phyloP scores from a whole-genome alignment of 768 basidiomycete species.

The Saitozyma sp. region DNA sequence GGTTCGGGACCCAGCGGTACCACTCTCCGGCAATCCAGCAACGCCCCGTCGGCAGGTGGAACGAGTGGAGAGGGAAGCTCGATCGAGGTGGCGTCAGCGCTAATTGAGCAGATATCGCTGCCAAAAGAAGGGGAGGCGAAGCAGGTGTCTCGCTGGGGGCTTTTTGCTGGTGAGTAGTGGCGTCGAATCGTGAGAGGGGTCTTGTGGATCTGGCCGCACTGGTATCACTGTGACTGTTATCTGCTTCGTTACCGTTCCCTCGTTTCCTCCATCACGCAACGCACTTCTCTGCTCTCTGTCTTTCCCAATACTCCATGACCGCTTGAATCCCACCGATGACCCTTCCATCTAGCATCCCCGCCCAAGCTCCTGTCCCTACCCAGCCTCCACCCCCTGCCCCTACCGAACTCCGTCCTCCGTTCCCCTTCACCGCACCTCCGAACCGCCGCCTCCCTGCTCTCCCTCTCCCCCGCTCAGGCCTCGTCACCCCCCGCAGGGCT shows the following conservation, averaged over 20 bases:
- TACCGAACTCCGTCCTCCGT: constrained; percentile 6
- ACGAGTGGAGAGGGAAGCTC: neutral
- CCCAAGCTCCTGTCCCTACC: constrained; percentile 13
- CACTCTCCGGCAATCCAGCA: too few relatives aligned
- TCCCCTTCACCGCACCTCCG: constrained; percentile 4
- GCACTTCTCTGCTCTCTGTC: too few relatives aligned
- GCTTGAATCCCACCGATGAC: neutral
- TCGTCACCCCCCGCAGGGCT: constrained; percentile 2
- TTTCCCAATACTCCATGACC: too few relatives aligned
- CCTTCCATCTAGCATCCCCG: neutral
- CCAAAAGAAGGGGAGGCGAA: constrained; percentile 1
- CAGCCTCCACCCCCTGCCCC: constrained; percentile 22
- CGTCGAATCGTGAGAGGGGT: too few relatives aligned
- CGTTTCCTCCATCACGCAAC: too few relatives aligned
- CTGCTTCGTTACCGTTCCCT: too few relatives aligned
- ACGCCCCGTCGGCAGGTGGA: neutral
- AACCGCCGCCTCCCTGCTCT: constrained; percentile 22
- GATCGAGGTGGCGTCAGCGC: too few relatives aligned
- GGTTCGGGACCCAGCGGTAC: too few relatives aligned
- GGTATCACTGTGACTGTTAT: too few relatives aligned
- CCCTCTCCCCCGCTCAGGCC: constrained; percentile 18
- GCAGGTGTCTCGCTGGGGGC: constrained; percentile 3
- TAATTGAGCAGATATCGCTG: constrained; percentile 7
- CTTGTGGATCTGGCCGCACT: too few relatives aligned
- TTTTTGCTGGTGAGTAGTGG: constrained; percentile 8